Conservation (phyloP, 1,284 basidiomycete species). For the Ceratobasidium papillatum region DNA sequence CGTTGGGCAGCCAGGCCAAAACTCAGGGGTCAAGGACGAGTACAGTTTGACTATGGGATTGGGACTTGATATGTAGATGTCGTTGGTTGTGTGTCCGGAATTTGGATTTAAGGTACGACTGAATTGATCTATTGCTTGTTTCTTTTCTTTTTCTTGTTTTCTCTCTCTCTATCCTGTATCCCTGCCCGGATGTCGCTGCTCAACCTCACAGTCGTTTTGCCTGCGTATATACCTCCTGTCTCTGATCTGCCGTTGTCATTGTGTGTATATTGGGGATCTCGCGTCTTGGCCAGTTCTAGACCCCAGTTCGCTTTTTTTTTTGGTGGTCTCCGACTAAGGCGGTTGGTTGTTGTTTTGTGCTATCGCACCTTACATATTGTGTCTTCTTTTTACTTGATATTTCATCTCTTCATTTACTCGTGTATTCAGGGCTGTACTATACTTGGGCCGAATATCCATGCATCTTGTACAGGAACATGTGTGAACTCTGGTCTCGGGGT, state of each 20-base stretch:
- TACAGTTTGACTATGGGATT: constrained; percentile 3
- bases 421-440: constrained; percentile 38
- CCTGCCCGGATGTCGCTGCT: constrained; percentile 9
- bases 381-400: constrained; percentile 2
- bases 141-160: not conserved
- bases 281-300: not conserved
- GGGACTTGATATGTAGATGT: constrained; percentile 25
- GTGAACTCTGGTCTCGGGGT: constrained; percentile 4
- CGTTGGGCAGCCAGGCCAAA: not conserved
- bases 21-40: constrained; percentile 26
- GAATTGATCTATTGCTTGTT: not conserved
- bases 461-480: constrained; percentile 16
- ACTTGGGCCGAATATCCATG: constrained; percentile 18
- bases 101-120: not conserved
- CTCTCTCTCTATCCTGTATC: constrained; percentile 15
- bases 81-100: not conserved
- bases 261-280: constrained; percentile 4
- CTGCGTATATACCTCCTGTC: constrained; percentile 1
- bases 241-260: not conserved
- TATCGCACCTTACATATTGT: not conserved
- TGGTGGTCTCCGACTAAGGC: not conserved
- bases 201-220: constrained; percentile 5
- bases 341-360: not conserved
- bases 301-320: not conserved
- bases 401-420: not conserved